Evolutionary conservation across 306 rosid genomes (phyloP), one percentile per base, ranked within the genome.

Genomic region (Quercus wislizeni): DNA sequence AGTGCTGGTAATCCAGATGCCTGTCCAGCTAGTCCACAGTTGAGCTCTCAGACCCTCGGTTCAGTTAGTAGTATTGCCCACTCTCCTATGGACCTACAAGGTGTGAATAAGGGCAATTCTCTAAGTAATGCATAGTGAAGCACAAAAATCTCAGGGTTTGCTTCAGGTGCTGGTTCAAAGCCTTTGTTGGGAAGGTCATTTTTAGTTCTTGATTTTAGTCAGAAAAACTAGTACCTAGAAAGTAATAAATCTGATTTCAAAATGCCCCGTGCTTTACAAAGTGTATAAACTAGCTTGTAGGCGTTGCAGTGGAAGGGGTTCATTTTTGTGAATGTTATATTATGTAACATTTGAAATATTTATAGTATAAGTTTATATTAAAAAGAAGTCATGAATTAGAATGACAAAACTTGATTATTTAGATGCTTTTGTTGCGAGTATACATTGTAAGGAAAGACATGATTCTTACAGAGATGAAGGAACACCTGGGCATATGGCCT

Each of bases 81-180:
- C 86, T 95, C 99, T 68, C 94, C 96, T 5, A 89, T 95, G 99
- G 99, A 93, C 71, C 85, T 95, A 88, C 99, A 93, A 82, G 98
- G 94, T 83, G 96, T 87, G 8, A 95, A 93, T 89, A 90, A 92
- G 84, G 87, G 93, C 76, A 95, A 87, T 81, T 94, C 95, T 77
- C 88, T 85, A n/a, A 87, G 41, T 81, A 93, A 89, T 81, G 89
- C 87, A 10, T 87, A 86, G 81, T 82, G 74, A 79, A 80, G 74
- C 20, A 65, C 43, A 17, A 35, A 43, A 18, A 38, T 72, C 73
- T 84, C 54, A 10, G 52, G 69, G 13, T 69, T 20, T 31, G n/a
- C 27, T 33, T 33, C 51, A 2, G 35, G 27, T 59, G 35, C 49
- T 74, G 30, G 31, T 64, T 71, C 64, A 43, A 59, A 59, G 67